Evolutionary conservation across 192 early-diverging fungal species (phyloP).

Genomic region (Backusella macrospora): DNA sequence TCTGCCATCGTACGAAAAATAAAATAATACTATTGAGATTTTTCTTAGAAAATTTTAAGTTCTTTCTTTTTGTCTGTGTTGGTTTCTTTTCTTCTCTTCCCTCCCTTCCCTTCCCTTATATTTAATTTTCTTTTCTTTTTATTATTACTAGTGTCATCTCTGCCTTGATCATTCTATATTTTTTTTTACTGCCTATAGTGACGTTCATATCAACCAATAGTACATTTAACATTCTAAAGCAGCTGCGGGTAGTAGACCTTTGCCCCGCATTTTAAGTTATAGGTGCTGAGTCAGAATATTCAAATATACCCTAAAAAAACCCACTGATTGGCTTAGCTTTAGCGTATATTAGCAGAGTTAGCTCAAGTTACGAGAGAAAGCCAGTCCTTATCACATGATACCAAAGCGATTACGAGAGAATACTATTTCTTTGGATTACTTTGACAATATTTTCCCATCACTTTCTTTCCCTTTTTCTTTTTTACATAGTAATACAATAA

Average conservation of each 20-base stretch:
- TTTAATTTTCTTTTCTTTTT: background rate
- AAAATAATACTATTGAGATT: background rate
- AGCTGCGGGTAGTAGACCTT: background rate
- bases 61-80: background rate
- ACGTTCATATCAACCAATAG: background rate
- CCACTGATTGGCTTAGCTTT: background rate
- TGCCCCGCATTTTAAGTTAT: conserved; percentile 9
- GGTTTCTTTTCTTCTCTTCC: too few species aligned
- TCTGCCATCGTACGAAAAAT: conserved; percentile 33
- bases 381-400: conserved; percentile 8
- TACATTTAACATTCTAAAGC: background rate
- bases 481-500: background rate
- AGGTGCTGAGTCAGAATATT: conserved; percentile 2
- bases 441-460: conserved; percentile 12
- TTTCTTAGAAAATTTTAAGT: too few species aligned
- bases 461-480: conserved; percentile 8
- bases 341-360: conserved; percentile 8
- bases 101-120: too few species aligned
- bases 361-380: background rate
- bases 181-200: too few species aligned
- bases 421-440: conserved; percentile 9
- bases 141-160: background rate
- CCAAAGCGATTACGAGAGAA: background rate
- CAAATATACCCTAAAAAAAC: conserved; percentile 5
- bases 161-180: too few species aligned